Conservation (phyloP, 2,329 filamentous ascomycete species). For the Raffaelea ambrosiae region DNA sequence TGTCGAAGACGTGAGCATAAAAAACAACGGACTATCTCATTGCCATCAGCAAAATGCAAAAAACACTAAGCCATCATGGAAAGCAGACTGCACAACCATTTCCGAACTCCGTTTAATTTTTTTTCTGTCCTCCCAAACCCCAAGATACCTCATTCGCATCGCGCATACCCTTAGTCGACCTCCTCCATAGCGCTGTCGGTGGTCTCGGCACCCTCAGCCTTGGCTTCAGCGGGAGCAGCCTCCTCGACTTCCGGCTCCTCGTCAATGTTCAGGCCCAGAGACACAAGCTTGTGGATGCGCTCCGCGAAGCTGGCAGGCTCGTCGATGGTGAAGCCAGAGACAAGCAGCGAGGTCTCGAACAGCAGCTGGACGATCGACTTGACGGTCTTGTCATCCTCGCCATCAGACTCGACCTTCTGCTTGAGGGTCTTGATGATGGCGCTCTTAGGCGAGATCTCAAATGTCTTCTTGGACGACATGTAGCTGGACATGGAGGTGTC, state of each 20-base stretch:
- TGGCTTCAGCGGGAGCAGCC: constrained; percentile 47
- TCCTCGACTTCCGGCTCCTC: constrained; percentile 74
- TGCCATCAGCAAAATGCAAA: constrained; percentile 1
- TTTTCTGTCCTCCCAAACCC: constrained; percentile 23
- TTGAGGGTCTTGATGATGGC: constrained; percentile 98
- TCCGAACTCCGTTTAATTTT: constrained; percentile 32
- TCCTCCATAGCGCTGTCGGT: constrained; percentile 99
- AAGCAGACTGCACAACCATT: constrained; percentile 16
- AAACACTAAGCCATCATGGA: constrained; percentile 8
- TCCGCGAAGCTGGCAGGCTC: constrained; percentile 97
- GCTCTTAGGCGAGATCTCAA: constrained; percentile 99
- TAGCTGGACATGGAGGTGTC: constrained; percentile 99
- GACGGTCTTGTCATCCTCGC: constrained; percentile 97
- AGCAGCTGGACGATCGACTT: constrained; percentile 98
- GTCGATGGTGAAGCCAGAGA: constrained; percentile 99
- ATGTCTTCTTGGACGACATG: constrained; percentile 99
- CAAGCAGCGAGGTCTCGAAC: constrained; percentile 96
- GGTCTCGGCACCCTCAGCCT: constrained; percentile 49
- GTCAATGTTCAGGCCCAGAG: constrained; percentile 93
- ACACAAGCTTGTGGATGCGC: constrained; percentile 99
- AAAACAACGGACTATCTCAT: no score
- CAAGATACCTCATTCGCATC: neutral
- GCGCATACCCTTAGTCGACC: constrained; percentile 67
- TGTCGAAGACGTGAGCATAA: no score
- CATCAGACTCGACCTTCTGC: constrained; percentile 96